Base-by-base conservation (phyloP, 2,329 filamentous ascomycete genomes). In the Leptographium radiaticola region DNA sequence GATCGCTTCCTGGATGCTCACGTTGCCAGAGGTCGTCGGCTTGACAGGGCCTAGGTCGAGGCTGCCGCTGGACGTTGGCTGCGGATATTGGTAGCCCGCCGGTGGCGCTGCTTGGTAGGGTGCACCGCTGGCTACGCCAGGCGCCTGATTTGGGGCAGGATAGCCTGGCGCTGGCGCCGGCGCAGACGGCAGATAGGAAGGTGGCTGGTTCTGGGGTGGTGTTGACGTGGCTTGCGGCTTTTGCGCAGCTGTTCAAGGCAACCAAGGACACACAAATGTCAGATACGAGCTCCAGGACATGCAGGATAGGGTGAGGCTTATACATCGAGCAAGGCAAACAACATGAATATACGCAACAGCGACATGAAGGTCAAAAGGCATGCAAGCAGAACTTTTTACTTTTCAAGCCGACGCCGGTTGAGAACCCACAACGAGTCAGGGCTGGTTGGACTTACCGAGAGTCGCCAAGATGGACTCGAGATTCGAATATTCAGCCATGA, bases 1-100 rank as follows among this genome's bases (percentile, higher is more conserved):
- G 62, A 95, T 84, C 49, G 88, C 86, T 66, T 94, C 88, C 55
- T 85, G 80, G 59, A 95, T 84, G 67, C 84, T 91, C 61, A 94
- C 84, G 20, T 85, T 88, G 55, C 89, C 89, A 34, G 86, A 87
- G 65, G 79, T 88, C 53, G 85, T 78, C 6, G 89, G 88, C 62
- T 86, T 86, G 64, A 93, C 87, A 10, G 55, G 77, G 68, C 84
- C 90, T 52, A 95, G 70, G 64, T 95, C 88, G 58, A 94, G 74
- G 61, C 80, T 89, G 51, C 88, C 88, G 56, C 85, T 86, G 54
- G 77, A 77, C 7, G 84, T 80, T 2, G 87, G 86, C 60, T 83
- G 82, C 4, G 86, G 85, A 45, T 66, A 68, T 6, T 56, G 38
- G 43, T 66, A 65, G 25, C 39, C 16, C 5, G 51, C 36, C 3